A percentile compares a stretch with the other conserved stretches of the same genome.
Evolutionary conservation across 1,284 basidiomycete genomes (phyloP).

Genomic region (Rhodotorula sp.): DNA sequence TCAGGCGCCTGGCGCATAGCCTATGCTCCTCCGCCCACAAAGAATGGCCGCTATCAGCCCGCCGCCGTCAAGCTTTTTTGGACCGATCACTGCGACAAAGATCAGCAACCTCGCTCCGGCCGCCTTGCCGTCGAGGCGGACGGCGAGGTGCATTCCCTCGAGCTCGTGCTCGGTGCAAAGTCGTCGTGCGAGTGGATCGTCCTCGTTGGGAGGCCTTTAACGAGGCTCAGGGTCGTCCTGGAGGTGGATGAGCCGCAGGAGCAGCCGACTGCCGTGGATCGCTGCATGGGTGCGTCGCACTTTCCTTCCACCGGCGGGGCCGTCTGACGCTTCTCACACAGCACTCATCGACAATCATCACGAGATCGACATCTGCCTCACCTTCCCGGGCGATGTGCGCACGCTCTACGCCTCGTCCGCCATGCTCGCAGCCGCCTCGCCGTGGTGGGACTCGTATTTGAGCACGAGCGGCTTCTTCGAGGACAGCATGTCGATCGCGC

Average conservation of each 20-base stretch:
- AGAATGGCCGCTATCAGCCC: background rate
- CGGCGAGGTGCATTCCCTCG: background rate
- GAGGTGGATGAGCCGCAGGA: conserved; percentile 6
- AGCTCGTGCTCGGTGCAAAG: background rate
- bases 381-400: conserved; percentile 9
- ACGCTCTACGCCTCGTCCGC: conserved; percentile 14
- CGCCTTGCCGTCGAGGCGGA: conserved; percentile 3
- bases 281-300: conserved; percentile 6
- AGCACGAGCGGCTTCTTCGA: conserved; percentile 10
- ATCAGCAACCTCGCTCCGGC: background rate
- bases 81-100: background rate
- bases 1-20: background rate
- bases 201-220: background rate
- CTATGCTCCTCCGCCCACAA: background rate
- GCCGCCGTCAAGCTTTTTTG: conserved; percentile 5
- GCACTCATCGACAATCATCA: conserved; percentile 11
- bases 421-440: conserved; percentile 8
- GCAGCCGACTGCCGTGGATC: background rate
- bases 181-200: background rate
- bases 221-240: background rate
- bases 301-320: background rate
- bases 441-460: conserved; percentile 18
- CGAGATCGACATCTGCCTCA: conserved; percentile 22
- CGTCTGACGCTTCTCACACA: background rate
- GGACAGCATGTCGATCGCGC: background rate